Evolutionary conservation across 164 flowering plant species (phyloP).

Genomic region (Macadamia tetraphylla): DNA sequence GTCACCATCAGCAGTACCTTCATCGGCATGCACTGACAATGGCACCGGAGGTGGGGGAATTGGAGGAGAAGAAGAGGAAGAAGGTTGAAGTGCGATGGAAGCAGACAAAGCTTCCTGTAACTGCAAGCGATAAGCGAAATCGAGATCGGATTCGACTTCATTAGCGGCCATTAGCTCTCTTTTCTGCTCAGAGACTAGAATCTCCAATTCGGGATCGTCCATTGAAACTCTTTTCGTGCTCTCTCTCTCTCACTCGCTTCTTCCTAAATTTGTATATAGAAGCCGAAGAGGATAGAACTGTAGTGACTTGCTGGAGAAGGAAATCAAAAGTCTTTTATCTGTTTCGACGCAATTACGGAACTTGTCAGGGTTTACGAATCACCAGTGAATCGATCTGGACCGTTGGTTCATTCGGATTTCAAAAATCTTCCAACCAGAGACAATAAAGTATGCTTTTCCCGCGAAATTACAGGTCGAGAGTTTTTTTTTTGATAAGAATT

Average conservation of each 20-base stretch:
- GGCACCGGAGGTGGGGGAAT: neutral
- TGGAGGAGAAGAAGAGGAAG: conserved; percentile 26
- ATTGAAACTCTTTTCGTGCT: neutral
- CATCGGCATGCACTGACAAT: neutral
- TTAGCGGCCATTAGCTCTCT: conserved; percentile 30
- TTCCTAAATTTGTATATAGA: too few relatives aligned
- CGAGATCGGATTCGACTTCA: conserved; percentile 42
- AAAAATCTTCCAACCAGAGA: too few relatives aligned
- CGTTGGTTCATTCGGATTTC: too few relatives aligned
- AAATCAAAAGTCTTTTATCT: too few relatives aligned
- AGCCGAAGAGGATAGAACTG: too few relatives aligned
- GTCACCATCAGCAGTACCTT: neutral
- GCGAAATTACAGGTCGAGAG: too few relatives aligned
- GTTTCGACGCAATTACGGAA: too few relatives aligned
- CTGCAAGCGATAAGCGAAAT: conserved; percentile 55
- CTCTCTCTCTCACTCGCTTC: neutral
- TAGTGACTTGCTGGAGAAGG: too few relatives aligned
- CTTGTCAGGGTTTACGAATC: too few relatives aligned
- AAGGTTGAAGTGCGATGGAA: conserved; percentile 33
- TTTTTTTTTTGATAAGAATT: too few relatives aligned
- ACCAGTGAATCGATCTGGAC: too few relatives aligned
- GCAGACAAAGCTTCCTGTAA: conserved; percentile 54
- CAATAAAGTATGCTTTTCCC: too few relatives aligned
- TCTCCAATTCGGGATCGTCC: conserved; percentile 8
- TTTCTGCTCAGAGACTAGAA: conserved; percentile 25